Evolutionary conservation across 148 eudicot species (phyloP), one percentile per base, ranked within the genome.

Genomic region (Nepenthes mirabilis): DNA sequence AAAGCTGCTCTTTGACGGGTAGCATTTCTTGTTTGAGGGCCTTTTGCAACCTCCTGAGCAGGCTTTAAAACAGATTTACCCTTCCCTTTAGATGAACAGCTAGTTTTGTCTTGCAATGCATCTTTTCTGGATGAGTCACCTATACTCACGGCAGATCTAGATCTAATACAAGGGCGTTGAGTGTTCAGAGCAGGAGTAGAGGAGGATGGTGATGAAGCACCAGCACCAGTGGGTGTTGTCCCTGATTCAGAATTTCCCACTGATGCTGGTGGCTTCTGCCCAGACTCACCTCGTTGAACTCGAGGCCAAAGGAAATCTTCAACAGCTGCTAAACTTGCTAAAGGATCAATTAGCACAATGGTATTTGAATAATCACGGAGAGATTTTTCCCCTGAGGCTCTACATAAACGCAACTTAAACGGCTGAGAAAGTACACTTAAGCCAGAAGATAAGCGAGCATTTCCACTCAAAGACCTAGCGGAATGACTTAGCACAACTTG

Each of bases 271-370:
- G 80, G 75, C 77, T 82, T 93, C 71, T 80, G 95, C 37, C 84
- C 87, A 63, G 97, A 76, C 47, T 94, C 97, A 61, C 83, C 68
- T 66, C 97, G 71, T 68, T 89, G 99, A 57, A 94, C 86, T 65
- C 97, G 78, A 34, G 97, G 84, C 97, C 97, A 94, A n/a, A 94
- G 83, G 58, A 94, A 94, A 32, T 86, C 95, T 68, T 94, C 99
- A 52, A 94, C 91, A 65, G 95, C 97, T 34, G 91, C 86, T 70
- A 94, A 78, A 79, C 87, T 94, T 63, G 99, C 99, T 65, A 94
- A 74, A 1, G 99, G 99, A 86, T 94, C 99, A 74, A 94, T 94
- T 43, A 94, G 74, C 34, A 89, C 97, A 53, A 89, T 79, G 65
- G 94, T 94, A 33, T 95, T 86, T 43, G 99, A 89, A 78, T 86